These are phyloP conservation scores for Metschnikowia lochheadii DNA, from an alignment of 805 yeast species.

Conservation along the genomic window DNA sequence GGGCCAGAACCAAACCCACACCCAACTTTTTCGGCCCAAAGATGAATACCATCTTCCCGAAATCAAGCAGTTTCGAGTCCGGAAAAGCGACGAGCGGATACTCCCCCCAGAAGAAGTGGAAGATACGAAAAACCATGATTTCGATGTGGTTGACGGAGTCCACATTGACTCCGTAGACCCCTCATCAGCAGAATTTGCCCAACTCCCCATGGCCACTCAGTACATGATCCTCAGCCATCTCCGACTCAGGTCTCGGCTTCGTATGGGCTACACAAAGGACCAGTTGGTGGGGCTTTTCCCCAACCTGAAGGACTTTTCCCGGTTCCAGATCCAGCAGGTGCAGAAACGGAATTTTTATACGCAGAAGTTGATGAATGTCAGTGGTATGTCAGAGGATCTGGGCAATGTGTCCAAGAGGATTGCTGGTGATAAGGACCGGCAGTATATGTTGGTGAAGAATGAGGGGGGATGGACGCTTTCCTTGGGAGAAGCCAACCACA, in stretches of 20 bases:
- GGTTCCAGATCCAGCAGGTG: constrained; percentile 89
- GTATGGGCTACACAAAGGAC: constrained; percentile 94
- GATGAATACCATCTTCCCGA: constrained; percentile 89
- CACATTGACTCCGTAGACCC: constrained; percentile 79
- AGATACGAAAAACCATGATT: constrained; percentile 37
- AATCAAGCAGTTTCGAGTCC: constrained; percentile 50
- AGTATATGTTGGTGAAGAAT: constrained; percentile 69
- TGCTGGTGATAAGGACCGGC: constrained; percentile 77
- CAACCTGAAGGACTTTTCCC: constrained; percentile 82
- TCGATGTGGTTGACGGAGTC: constrained; percentile 59
- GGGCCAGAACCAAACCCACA: not conserved
- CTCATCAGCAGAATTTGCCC: constrained; percentile 67
- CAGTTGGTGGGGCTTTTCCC: constrained; percentile 82
- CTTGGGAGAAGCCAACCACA: constrained; percentile 23
- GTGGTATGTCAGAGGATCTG: constrained; percentile 68
- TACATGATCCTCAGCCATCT: constrained; percentile 83
- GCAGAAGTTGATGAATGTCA: constrained; percentile 75
- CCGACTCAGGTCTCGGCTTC: constrained; percentile 75
- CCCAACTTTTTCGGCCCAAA: constrained; percentile 40
- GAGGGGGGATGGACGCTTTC: constrained; percentile 84
- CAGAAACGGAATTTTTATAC: constrained; percentile 87
- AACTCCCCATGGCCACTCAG: constrained; percentile 79
- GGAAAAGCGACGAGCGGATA: constrained; percentile 64
- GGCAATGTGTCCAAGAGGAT: constrained; percentile 51
- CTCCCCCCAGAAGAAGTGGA: constrained; percentile 70